phyloP scores from a whole-genome alignment of 495 filamentous ascomycete genomes.

The Articulospora tetracladia region DNA sequence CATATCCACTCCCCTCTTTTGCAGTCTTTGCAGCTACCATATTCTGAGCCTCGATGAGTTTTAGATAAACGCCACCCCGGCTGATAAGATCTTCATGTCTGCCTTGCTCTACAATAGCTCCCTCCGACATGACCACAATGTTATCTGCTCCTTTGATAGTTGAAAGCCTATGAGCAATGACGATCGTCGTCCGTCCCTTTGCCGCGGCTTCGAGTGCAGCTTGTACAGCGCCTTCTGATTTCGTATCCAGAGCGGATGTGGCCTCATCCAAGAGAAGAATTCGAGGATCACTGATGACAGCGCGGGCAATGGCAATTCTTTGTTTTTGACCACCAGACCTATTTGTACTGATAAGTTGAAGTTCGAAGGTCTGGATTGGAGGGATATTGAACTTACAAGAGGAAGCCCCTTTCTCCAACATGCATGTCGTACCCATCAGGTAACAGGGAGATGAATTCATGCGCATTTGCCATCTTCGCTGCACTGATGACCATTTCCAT shows the following conservation, averaged over 20 bases:
- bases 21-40: not conserved
- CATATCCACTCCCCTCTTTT: no score
- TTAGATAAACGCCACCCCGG: slow-evolving; percentile 30
- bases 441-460: slow-evolving; percentile 38
- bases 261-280: slow-evolving; percentile 75
- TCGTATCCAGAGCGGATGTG: slow-evolving; percentile 66
- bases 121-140: slow-evolving; percentile 57
- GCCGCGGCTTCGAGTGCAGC: slow-evolving; percentile 56
- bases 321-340: slow-evolving; percentile 55
- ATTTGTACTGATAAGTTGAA: not conserved
- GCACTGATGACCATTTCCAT: slow-evolving; percentile 29
- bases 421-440: slow-evolving; percentile 39
- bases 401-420: slow-evolving; percentile 42
- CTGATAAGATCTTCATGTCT: slow-evolving; percentile 45
- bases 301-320: slow-evolving; percentile 59
- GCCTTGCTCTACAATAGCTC: slow-evolving; percentile 53
- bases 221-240: slow-evolving; percentile 66
- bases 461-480: slow-evolving; percentile 36
- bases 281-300: slow-evolving; percentile 63
- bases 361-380: not conserved
- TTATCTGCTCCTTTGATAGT: slow-evolving; percentile 55
- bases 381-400: slow-evolving; percentile 21
- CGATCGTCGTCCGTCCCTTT: slow-evolving; percentile 58
- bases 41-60: slow-evolving; percentile 8
- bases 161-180: slow-evolving; percentile 54